These are phyloP conservation scores for Alternaria arborescens DNA, from an alignment of 2,329 filamentous ascomycete genomes.

Conservation along the genomic window DNA sequence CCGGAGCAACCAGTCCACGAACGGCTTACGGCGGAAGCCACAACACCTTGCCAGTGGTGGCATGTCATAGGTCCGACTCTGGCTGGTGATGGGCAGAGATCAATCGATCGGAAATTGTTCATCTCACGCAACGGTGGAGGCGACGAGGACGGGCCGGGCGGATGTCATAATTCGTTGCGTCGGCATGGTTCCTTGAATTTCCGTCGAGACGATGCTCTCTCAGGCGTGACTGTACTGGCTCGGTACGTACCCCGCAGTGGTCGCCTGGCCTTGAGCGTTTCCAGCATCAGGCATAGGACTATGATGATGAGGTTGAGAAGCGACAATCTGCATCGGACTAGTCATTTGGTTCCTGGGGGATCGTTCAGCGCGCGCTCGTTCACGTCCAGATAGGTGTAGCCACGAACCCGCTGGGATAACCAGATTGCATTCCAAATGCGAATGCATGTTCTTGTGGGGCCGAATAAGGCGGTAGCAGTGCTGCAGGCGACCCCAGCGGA, in stretches of 20 bases:
- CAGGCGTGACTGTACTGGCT: slow-evolving; percentile 33
- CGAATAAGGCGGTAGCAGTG: slow-evolving; percentile 45
- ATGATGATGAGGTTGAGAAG: slow-evolving; percentile 38
- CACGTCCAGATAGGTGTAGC: slow-evolving; percentile 54
- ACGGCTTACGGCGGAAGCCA: slow-evolving; percentile 14
- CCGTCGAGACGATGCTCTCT: slow-evolving; percentile 11
- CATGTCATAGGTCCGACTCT: slow-evolving; percentile 14
- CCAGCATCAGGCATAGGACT: slow-evolving; percentile 28
- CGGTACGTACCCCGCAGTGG: slow-evolving; percentile 26
- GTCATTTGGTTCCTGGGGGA: slow-evolving; percentile 52
- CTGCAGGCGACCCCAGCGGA: slow-evolving; percentile 49
- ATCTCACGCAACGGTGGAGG: slow-evolving; percentile 7
- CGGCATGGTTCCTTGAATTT: slow-evolving; percentile 7
- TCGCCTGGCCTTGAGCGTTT: slow-evolving; percentile 25
- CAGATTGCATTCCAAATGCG: slow-evolving; percentile 51
- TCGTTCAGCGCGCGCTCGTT: slow-evolving; percentile 52
- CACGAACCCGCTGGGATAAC: slow-evolving; percentile 56
- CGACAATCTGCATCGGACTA: slow-evolving; percentile 30
- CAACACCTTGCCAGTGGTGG: slow-evolving; percentile 8
- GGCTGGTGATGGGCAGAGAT: slow-evolving; percentile 9
- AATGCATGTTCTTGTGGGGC: slow-evolving; percentile 53
- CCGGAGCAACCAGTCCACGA: slow-evolving; percentile 16
- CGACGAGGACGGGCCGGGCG: slow-evolving; percentile 10
- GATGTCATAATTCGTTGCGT: slow-evolving; percentile 12
- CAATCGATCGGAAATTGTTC: slow-evolving; percentile 15